Evolutionary conservation across 805 yeast genomes (phyloP), one percentile per base, ranked within the genome.

Genomic region (Wickerhamomyces sydowiorum): DNA sequence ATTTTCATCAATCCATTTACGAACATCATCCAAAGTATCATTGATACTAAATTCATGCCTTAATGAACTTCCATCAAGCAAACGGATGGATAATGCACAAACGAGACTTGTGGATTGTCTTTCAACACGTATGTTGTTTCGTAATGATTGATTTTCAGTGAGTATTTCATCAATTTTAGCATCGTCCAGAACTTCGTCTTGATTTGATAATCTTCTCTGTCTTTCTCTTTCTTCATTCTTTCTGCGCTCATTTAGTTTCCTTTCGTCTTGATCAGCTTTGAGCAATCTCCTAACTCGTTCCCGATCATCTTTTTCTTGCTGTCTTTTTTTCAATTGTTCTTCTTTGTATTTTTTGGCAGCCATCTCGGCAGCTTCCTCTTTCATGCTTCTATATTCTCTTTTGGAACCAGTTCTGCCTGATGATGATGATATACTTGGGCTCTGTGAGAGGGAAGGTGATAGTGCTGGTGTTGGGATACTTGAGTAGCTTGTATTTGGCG

Each of bases 51-150:
- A 86, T 19, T 66, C 66, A 37, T 76, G 70, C 41, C 70, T 73
- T 4, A 82, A 43, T 1, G 83, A 66, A 12, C 68, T 64, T 0
- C 95, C 91, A 60, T 86, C 84, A 37, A 86, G 70, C 30, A 84
- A 64, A 50, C 85, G 76, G 12, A 87, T 67, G n/a, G 77, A 72
- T 12, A 82, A 60, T 0, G 69, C 59, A 48, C 86, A 66, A 6
- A 43, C 24, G 19, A 38, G 43, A 32, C 40, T 29, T 5, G 25
- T 35, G 7, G 46, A 42, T 24, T 48, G 27, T 17, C 41, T 29
- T 38, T 43, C 40, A 37, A 32, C 49, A 36, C 42, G 53, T 29
- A 50, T 47, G 39, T 51, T 56, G 32, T 53, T 55, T 34, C 42
- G 46, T 14, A 47, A 24, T 12, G 47, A 44, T 23, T 35, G 18